phyloP scores from a whole-genome alignment of 2,329 filamentous ascomycete genomes.

The Chrysosphaeria jannelii region DNA sequence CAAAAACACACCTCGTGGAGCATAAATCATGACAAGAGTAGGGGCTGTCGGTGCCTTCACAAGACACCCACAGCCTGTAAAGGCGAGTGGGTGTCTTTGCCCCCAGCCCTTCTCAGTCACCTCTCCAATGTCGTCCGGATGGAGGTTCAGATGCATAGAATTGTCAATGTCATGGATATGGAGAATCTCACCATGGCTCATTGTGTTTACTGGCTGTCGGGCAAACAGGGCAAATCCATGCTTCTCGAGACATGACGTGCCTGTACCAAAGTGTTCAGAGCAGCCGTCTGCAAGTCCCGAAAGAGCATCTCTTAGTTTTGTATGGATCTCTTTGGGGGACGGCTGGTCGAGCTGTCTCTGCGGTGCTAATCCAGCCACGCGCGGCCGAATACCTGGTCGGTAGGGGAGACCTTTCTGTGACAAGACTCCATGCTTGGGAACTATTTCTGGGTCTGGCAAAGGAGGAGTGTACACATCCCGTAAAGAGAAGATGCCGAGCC shows the following conservation, averaged over 20 bases:
- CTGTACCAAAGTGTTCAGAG: slow-evolving; percentile 22
- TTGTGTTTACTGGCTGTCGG: slow-evolving; percentile 30
- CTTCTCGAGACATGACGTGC: slow-evolving; percentile 53
- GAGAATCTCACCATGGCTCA: slow-evolving; percentile 52
- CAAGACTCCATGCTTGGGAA: slow-evolving; percentile 29
- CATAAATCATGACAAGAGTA: slow-evolving; percentile 60
- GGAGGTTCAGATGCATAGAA: slow-evolving; percentile 51
- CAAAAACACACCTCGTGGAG: slow-evolving; percentile 23
- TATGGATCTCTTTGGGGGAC: slow-evolving; percentile 21
- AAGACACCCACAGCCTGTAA: slow-evolving; percentile 27
- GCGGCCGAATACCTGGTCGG: slow-evolving; percentile 31
- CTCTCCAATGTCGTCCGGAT: slow-evolving; percentile 44
- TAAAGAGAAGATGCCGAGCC: slow-evolving; percentile 40
- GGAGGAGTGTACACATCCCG: slow-evolving; percentile 35
- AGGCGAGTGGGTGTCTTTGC: slow-evolving; percentile 35
- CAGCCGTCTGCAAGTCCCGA: slow-evolving; percentile 14
- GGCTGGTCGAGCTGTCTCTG: slow-evolving; percentile 50
- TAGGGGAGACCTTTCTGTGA: slow-evolving; percentile 23
- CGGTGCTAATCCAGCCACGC: slow-evolving; percentile 46
- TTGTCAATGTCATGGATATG: slow-evolving; percentile 54
- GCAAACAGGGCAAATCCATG: slow-evolving; percentile 52
- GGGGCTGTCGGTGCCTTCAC: slow-evolving; percentile 36
- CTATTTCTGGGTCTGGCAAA: slow-evolving; percentile 16
- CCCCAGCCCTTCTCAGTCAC: slow-evolving; percentile 55
- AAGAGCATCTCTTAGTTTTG: slow-evolving; percentile 21